Evolutionary conservation across 2,329 filamentous ascomycete genomes (phyloP).

Genomic region (Leptoxyphium fumago): DNA sequence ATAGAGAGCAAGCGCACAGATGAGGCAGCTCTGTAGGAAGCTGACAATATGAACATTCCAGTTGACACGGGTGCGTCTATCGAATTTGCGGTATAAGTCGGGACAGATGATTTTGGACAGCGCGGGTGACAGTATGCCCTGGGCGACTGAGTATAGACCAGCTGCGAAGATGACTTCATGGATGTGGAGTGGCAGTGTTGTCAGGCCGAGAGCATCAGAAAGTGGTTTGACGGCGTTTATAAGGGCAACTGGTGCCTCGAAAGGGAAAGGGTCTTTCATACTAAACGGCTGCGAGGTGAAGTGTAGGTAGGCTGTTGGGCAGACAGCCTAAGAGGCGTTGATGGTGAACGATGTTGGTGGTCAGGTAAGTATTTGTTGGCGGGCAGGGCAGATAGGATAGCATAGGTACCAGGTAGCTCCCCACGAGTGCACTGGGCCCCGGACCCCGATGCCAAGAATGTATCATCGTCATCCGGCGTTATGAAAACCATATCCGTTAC

Average conservation of each 20-base stretch:
- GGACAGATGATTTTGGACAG: constrained; percentile 50
- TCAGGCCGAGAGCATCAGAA: constrained; percentile 46
- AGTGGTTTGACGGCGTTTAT: constrained; percentile 44
- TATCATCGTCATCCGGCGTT: too few relatives aligned
- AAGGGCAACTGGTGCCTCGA: constrained; percentile 43
- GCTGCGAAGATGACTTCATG: constrained; percentile 60
- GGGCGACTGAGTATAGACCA: constrained; percentile 53
- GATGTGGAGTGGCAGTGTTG: constrained; percentile 58
- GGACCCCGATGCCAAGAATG: too few relatives aligned
- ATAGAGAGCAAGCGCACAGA: constrained; percentile 60
- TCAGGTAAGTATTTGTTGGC: too few relatives aligned
- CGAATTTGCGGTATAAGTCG: constrained; percentile 46
- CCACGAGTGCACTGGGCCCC: too few relatives aligned
- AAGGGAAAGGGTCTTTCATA: constrained; percentile 61
- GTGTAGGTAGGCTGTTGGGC: too few relatives aligned
- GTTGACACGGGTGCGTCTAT: constrained; percentile 52
- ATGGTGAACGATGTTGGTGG: too few relatives aligned
- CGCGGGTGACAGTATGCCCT: constrained; percentile 50
- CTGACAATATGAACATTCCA: constrained; percentile 81
- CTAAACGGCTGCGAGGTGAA: too few relatives aligned
- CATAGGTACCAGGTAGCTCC: too few relatives aligned
- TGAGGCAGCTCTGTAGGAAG: constrained; percentile 59
- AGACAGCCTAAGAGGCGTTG: too few relatives aligned
- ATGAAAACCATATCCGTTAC: too few relatives aligned
- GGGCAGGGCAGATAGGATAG: too few relatives aligned